These are phyloP conservation scores for Trypanosoma congolense DNA, from an alignment of 208 protist species.

Conservation along the genomic window DNA sequence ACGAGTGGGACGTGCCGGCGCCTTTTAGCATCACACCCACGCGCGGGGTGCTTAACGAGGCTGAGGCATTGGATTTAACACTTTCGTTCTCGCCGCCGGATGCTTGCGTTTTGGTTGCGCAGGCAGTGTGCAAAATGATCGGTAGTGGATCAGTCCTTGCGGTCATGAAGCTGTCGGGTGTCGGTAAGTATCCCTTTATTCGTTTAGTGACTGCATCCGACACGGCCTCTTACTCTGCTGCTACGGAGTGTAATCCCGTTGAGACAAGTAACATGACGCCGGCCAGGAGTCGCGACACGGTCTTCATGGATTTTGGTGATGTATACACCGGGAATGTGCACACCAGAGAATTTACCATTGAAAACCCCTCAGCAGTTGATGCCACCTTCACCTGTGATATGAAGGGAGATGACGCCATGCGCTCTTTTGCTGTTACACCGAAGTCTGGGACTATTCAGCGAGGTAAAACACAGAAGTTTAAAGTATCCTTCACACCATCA, in stretches of 20 bases:
- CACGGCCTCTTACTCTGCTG: neutral
- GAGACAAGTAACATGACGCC: neutral
- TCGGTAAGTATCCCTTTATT: slow-evolving; percentile 91
- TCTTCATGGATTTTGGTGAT: slow-evolving; percentile 38
- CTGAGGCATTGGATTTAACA: slow-evolving; percentile 39
- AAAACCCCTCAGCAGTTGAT: slow-evolving; percentile 75
- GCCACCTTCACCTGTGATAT: slow-evolving; percentile 42
- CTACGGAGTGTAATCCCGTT: neutral
- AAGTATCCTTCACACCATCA: slow-evolving; percentile 40
- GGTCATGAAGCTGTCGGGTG: slow-evolving; percentile 67
- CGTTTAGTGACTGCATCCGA: neutral
- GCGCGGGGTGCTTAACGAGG: slow-evolving; percentile 37
- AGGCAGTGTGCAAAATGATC: slow-evolving; percentile 73
- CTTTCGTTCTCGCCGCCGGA: slow-evolving; percentile 69
- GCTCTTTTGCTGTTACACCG: slow-evolving; percentile 51
- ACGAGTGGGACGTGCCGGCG: slow-evolving; percentile 66
- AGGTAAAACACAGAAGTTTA: slow-evolving; percentile 36
- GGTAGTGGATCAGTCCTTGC: slow-evolving; percentile 48
- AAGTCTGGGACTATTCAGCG: slow-evolving; percentile 33
- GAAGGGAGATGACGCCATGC: slow-evolving; percentile 27
- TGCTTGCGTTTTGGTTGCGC: slow-evolving; percentile 65
- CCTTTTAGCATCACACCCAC: slow-evolving; percentile 75
- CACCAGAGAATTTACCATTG: slow-evolving; percentile 42
- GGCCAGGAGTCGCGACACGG: neutral
- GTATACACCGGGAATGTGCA: slow-evolving; percentile 27